phyloP scores from a whole-genome alignment of 148 eudicot species.

The Vaccinium vitisidaea region DNA sequence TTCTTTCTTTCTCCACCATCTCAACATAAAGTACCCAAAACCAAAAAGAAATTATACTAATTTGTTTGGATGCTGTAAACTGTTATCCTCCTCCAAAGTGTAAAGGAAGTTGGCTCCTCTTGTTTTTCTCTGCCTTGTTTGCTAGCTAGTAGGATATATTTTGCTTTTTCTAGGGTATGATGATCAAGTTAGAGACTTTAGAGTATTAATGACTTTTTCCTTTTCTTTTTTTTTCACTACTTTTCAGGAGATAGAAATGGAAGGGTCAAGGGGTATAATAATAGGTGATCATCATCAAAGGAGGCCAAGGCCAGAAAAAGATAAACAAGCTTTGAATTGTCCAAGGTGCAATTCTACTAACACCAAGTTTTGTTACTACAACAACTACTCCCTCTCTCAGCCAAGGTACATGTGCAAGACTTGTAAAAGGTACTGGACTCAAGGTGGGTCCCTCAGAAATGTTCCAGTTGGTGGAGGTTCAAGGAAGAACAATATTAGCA shows the following conservation, averaged over 20 bases:
- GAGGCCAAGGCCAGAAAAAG: conserved; percentile 47
- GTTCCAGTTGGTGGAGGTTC: conserved; percentile 61
- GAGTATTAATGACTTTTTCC: too few species aligned
- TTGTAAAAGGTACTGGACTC: conserved; percentile 58
- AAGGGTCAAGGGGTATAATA: conserved; percentile 16
- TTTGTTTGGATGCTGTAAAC: conserved; percentile 1
- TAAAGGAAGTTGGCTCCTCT: conserved; percentile 1
- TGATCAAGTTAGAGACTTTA: background rate
- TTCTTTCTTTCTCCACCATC: conserved; percentile 7
- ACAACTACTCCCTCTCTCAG: conserved; percentile 52
- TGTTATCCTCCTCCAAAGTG: conserved; percentile 2
- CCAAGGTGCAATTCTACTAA: conserved; percentile 51
- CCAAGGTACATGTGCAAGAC: conserved; percentile 58
- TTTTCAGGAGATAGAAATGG: conserved; percentile 31
- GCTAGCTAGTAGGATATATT: background rate
- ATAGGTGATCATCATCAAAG: conserved; percentile 18
- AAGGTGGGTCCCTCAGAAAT: conserved; percentile 51
- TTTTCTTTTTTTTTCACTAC: background rate
- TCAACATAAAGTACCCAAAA: conserved; percentile 7
- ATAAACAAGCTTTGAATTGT: conserved; percentile 43
- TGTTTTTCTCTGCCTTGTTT: conserved; percentile 14
- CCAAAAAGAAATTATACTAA: background rate
- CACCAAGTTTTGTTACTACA: conserved; percentile 58
- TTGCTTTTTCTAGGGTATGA: background rate
- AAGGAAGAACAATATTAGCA: conserved; percentile 33